phyloP scores from a whole-genome alignment of 2,329 filamentous ascomycete genomes.

The Botrytis elliptica region DNA sequence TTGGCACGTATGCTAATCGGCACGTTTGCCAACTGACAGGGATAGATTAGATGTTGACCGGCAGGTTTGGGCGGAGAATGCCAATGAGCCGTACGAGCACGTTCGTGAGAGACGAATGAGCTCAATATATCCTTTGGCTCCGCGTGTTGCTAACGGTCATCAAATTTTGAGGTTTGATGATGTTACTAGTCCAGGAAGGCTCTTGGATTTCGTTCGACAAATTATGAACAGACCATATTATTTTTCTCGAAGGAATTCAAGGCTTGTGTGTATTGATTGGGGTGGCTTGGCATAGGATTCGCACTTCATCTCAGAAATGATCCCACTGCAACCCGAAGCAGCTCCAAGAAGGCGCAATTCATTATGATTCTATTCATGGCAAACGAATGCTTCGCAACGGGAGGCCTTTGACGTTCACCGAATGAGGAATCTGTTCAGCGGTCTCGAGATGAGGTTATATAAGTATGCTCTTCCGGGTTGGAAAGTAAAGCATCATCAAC shows the following conservation, averaged over 20 bases:
- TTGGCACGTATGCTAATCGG: neutral
- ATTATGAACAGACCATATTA: neutral
- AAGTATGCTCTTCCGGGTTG: constrained; percentile 1
- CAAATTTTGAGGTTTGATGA: neutral
- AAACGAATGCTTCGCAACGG: neutral
- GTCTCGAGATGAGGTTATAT: constrained; percentile 8
- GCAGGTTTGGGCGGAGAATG: neutral
- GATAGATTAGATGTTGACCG: neutral
- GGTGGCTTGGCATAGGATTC: constrained; percentile 18
- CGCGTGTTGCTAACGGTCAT: neutral
- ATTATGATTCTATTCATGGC: constrained; percentile 18
- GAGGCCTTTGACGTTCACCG: neutral
- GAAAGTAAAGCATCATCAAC: constrained; percentile 12
- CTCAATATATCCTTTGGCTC: neutral
- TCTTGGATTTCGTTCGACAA: neutral
- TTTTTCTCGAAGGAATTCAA: constrained; percentile 1
- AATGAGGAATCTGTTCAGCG: neutral
- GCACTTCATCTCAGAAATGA: constrained; percentile 3
- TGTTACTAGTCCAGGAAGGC: neutral
- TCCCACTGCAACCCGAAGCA: constrained; percentile 5
- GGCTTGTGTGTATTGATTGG: neutral
- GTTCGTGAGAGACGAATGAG: neutral
- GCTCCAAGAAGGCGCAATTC: constrained; percentile 13
- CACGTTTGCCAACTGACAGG: neutral
- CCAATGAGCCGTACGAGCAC: neutral